phyloP scores from a whole-genome alignment of 176 grass and related monocot genomes.

The Carex cristatella region DNA sequence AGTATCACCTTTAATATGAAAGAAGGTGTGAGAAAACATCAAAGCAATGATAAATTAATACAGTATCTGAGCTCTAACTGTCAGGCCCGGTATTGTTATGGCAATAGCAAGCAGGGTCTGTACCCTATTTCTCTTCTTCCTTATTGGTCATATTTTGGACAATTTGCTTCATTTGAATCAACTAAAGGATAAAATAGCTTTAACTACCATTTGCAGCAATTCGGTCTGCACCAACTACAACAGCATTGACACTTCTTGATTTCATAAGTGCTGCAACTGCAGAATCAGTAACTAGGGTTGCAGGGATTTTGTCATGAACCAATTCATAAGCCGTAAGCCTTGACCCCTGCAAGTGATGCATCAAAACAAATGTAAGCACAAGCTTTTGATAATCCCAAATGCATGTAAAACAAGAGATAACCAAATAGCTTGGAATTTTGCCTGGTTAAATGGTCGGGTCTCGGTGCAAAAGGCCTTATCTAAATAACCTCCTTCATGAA shows the following conservation, averaged over 20 bases:
- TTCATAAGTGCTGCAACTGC: slow-evolving; percentile 87
- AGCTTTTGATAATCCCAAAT: neutral
- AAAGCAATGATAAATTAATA: neutral
- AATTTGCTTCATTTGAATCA: slow-evolving; percentile 3
- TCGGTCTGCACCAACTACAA: slow-evolving; percentile 83
- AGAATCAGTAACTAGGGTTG: slow-evolving; percentile 85
- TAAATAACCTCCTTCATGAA: slow-evolving; percentile 55
- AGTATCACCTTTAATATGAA: slow-evolving; percentile 62
- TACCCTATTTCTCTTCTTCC: neutral
- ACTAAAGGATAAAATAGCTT: neutral
- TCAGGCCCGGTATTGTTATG: neutral
- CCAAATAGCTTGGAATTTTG: slow-evolving; percentile 15
- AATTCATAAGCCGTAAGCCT: slow-evolving; percentile 90
- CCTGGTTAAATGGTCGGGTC: slow-evolving; percentile 98
- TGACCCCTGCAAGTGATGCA: slow-evolving; percentile 54
- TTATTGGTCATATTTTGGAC: neutral
- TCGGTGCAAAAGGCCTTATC: slow-evolving; percentile 90
- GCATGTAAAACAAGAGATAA: neutral
- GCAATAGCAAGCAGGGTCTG: slow-evolving; percentile 7
- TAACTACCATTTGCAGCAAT: slow-evolving; percentile 74
- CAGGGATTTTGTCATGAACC: slow-evolving; percentile 90
- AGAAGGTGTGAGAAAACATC: neutral
- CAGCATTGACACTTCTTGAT: slow-evolving; percentile 47
- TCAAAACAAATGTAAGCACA: slow-evolving; percentile 1
- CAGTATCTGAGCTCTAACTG: neutral